phyloP scores from a whole-genome alignment of 2,329 filamentous ascomycete genomes.

The Curvularia hawaiiensis region DNA sequence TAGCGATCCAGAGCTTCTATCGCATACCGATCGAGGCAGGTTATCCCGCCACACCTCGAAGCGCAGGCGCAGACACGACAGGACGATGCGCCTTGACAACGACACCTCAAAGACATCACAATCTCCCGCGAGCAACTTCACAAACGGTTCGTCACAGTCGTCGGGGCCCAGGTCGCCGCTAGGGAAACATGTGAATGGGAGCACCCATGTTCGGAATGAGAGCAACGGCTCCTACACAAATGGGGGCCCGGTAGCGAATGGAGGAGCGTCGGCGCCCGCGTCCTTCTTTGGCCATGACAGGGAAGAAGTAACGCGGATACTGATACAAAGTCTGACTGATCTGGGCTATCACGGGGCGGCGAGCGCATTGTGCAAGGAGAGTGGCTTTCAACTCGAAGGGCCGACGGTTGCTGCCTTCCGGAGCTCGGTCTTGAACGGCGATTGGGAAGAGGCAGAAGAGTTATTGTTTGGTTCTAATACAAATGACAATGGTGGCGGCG shows the following conservation, averaged over 20 bases:
- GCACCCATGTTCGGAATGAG: constrained; percentile 45
- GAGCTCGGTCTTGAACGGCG: constrained; percentile 76
- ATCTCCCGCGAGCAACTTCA: constrained; percentile 44
- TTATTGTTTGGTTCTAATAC: constrained; percentile 66
- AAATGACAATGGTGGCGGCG: constrained; percentile 53
- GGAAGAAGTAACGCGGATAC: constrained; percentile 88
- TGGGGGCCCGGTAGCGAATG: constrained; percentile 43
- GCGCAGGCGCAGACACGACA: constrained; percentile 50
- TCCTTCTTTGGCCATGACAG: constrained; percentile 84
- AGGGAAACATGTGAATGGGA: constrained; percentile 50
- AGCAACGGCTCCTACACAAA: constrained; percentile 54
- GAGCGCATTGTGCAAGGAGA: constrained; percentile 74
- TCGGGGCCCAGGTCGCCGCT: constrained; percentile 38
- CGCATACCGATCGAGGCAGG: constrained; percentile 33
- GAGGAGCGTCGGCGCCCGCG: constrained; percentile 38
- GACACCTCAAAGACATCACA: constrained; percentile 48
- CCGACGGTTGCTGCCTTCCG: constrained; percentile 85
- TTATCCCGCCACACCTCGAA: constrained; percentile 47
- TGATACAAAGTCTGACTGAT: constrained; percentile 89
- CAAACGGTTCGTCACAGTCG: constrained; percentile 49
- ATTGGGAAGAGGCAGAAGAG: constrained; percentile 84
- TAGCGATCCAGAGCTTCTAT: constrained; percentile 20
- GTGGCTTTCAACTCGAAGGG: constrained; percentile 86
- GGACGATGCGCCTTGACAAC: constrained; percentile 51
- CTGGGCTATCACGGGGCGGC: constrained; percentile 85